Base-by-base conservation (phyloP, 2,329 filamentous ascomycete species). In the Canariomyces notabilis region DNA sequence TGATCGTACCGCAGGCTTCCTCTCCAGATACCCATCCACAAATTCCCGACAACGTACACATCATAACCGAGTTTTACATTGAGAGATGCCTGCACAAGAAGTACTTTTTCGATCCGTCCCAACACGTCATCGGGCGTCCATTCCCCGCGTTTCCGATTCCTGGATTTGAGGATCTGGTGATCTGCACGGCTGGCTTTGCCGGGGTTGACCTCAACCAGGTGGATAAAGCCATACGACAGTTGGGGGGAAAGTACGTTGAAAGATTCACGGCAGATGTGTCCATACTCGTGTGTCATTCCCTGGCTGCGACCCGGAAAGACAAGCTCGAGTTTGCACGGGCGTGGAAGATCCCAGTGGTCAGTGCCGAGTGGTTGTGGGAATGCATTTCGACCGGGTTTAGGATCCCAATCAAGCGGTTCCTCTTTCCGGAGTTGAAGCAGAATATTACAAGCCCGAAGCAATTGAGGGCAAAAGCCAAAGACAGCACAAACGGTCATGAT, bases 21-120 rank as follows among this genome's bases (percentile, higher is more conserved):
- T 67, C 68, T 12, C 67, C 73, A 1, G 65, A 70, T 1, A 67
- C 68, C 0, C 73, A 75, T 37, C 76, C 70, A 2, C 22, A 36
- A 1, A 53, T 66, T 4, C 64, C 65, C 4, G 63, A 68, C 37
- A 69, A 64, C 21, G 60, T 78, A 6, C 62, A 73, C 41, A 62
- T 77, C 35, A 82, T 95, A 23, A 97, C 89, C 9, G 89, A 95
- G 61, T 94, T 93, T 75, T 98, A 91, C 77, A 75, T 98, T 42
- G 93, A 98, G 67, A 80, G 82, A 38, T 97, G 91, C 62, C 71
- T 98, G 32, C 82, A 90, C 61, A 79, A 80, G 53, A 93, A 87
- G 64, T 70, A 68, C 20, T 78, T 91, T 56, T 73, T 88, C 37
- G 72, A 85, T 22, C 88, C 89, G 5, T 69, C 73, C 42, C 72